Percentiles rank a stretch among this genome's conserved stretches.
These are phyloP conservation scores for Phialocephala subalpina DNA, from an alignment of 2,329 filamentous ascomycete genomes.

Conservation along the genomic window DNA sequence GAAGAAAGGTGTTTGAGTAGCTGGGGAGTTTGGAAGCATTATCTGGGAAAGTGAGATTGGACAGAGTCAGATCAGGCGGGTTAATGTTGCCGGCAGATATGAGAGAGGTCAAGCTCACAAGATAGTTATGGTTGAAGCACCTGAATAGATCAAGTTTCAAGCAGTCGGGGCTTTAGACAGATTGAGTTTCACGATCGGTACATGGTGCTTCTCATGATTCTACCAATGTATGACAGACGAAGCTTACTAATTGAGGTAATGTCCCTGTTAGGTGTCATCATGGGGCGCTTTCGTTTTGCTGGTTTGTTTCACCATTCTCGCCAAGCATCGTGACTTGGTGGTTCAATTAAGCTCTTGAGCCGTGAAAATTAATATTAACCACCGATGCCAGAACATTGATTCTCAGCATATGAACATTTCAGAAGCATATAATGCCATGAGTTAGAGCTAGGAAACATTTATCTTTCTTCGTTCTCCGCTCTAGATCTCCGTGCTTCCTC, in stretches of 20 bases:
- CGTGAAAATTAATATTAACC: conserved; percentile 5
- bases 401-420: neutral
- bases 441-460: neutral
- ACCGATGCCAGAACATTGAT: neutral
- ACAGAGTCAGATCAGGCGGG: neutral
- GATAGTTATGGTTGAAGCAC: neutral
- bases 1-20: neutral
- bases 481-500: neutral
- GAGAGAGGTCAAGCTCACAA: neutral
- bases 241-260: neutral
- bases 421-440: neutral
- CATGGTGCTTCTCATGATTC: neutral
- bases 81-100: neutral
- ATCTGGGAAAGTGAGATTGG: neutral
- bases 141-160: neutral
- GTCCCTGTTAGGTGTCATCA: neutral
- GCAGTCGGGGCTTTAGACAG: neutral
- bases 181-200: neutral
- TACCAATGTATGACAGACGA: neutral
- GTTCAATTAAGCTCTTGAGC: neutral
- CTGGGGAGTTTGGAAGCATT: neutral
- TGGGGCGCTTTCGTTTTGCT: neutral
- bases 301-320: neutral
- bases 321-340: conserved; percentile 1
- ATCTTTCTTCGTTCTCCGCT: neutral